A percentile compares a stretch with the other conserved stretches of the same genome.
Evolutionary conservation across 164 flowering plant genomes (phyloP).

Genomic region (Magnolia officinalis): DNA sequence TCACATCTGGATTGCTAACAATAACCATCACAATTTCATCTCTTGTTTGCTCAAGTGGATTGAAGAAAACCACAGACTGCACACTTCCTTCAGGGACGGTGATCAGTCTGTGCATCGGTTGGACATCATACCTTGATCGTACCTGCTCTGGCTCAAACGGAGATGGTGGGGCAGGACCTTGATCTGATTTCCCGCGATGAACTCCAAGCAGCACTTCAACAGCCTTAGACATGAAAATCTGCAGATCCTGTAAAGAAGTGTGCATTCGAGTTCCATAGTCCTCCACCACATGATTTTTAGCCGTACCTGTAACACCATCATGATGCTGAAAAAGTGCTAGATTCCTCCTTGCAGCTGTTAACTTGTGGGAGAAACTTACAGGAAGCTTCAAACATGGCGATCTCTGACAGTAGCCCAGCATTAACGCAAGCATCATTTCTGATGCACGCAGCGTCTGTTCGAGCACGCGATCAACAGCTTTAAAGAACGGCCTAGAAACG

Average conservation of each 20-base stretch:
- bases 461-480: slow-evolving; percentile 93
- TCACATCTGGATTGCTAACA: slow-evolving; percentile 64
- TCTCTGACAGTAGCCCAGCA: slow-evolving; percentile 75
- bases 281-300: slow-evolving; percentile 88
- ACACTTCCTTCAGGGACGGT: slow-evolving; percentile 58
- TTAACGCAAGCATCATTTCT: slow-evolving; percentile 76
- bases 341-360: slow-evolving; percentile 93
- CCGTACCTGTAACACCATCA: slow-evolving; percentile 99
- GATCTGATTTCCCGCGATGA: slow-evolving; percentile 68
- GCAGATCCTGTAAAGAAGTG: slow-evolving; percentile 82
- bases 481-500: slow-evolving; percentile 96
- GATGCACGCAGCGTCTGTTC: slow-evolving; percentile 91
- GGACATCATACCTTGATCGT: slow-evolving; percentile 80
- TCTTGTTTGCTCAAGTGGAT: slow-evolving; percentile 85
- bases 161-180: slow-evolving; percentile 35
- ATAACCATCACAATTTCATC: slow-evolving; percentile 83
- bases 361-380: slow-evolving; percentile 65
- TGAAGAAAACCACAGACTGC: slow-evolving; percentile 68
- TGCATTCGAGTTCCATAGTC: slow-evolving; percentile 96
- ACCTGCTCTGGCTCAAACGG: slow-evolving; percentile 72
- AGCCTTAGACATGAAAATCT: slow-evolving; percentile 91
- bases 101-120: slow-evolving; percentile 63
- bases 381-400: slow-evolving; percentile 82
- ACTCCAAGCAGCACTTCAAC: slow-evolving; percentile 73
- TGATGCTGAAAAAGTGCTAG: slow-evolving; percentile 98